Percentiles rank a stretch among this genome's conserved stretches.
These are phyloP conservation scores for Boletellus sp. DNA, from an alignment of 1,284 basidiomycete species.

Conservation along the genomic window DNA sequence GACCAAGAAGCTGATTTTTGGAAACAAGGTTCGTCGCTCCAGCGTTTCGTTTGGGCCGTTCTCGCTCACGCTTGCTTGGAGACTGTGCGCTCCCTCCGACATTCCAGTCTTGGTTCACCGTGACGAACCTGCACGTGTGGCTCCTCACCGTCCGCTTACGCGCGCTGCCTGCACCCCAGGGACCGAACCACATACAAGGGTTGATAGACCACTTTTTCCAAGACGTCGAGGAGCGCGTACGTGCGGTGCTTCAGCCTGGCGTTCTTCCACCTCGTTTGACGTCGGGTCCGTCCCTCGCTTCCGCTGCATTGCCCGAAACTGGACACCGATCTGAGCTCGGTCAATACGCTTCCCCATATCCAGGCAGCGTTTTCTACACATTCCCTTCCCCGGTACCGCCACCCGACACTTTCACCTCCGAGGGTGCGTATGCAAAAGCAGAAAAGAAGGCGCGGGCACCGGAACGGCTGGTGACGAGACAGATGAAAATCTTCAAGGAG, in stretches of 20 bases:
- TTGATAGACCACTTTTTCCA: constrained; percentile 96
- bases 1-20: constrained; percentile 66
- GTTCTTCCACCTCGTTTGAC: constrained; percentile 25
- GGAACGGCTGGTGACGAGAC: constrained; percentile 78
- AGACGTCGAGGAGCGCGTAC: constrained; percentile 89
- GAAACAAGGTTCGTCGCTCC: constrained; percentile 51
- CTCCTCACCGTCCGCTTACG: constrained; percentile 87
- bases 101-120: constrained; percentile 96
- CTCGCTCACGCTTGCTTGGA: constrained; percentile 7
- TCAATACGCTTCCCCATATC: constrained; percentile 25
- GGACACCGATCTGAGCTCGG: constrained; percentile 10
- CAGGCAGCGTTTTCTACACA: constrained; percentile 46
- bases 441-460: constrained; percentile 55
- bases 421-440: constrained; percentile 25
- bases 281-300: constrained; percentile 28
- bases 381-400: constrained; percentile 39
- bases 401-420: constrained; percentile 21
- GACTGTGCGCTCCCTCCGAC: constrained; percentile 89
- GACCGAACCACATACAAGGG: constrained; percentile 69
- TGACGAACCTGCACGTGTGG: constrained; percentile 93
- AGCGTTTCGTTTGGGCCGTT: neutral
- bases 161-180: constrained; percentile 69
- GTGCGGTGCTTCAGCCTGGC: constrained; percentile 70
- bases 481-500: constrained; percentile 90
- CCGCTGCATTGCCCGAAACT: constrained; percentile 35